These are phyloP conservation scores for Saprolegnia parasitica DNA, from an alignment of 352 stramenopile species.

Conservation along the genomic window DNA sequence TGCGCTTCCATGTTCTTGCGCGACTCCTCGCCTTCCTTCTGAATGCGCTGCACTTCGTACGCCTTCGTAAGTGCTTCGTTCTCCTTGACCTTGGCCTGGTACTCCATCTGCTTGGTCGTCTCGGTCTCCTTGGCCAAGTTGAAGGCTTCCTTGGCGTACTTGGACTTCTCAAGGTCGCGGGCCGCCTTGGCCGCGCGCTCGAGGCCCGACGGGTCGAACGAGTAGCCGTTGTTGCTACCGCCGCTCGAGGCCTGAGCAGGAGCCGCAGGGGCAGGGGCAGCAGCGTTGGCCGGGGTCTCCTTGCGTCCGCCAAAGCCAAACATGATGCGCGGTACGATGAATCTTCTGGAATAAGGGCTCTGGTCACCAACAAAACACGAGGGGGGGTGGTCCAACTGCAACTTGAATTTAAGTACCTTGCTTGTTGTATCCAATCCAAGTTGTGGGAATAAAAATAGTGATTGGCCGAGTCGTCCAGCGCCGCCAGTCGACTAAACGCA, in stretches of 20 bases:
- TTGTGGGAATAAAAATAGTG: background rate
- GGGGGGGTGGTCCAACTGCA: background rate
- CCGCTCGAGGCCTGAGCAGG: slow-evolving; percentile 26
- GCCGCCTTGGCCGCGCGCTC: slow-evolving; percentile 97
- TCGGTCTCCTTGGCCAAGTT: slow-evolving; percentile 95
- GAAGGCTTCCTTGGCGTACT: slow-evolving; percentile 92
- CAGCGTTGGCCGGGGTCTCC: slow-evolving; percentile 35
- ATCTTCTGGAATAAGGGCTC: slow-evolving; percentile 1
- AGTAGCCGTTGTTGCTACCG: slow-evolving; percentile 52
- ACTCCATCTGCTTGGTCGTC: slow-evolving; percentile 92
- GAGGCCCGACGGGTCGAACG: slow-evolving; percentile 95
- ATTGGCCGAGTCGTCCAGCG: background rate
- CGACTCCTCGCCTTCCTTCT: slow-evolving; percentile 95
- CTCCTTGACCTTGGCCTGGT: slow-evolving; percentile 89
- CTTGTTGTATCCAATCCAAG: background rate
- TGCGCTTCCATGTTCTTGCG: slow-evolving; percentile 96
- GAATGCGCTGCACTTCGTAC: slow-evolving; percentile 92
- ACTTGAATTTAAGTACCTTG: background rate
- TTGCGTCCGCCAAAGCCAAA: slow-evolving; percentile 57
- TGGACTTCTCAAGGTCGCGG: slow-evolving; percentile 93
- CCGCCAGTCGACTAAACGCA: background rate
- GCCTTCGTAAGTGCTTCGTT: slow-evolving; percentile 91
- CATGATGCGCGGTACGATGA: slow-evolving; percentile 36
- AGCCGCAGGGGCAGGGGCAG: slow-evolving; percentile 32
- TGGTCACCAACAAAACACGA: background rate